phyloP scores from a whole-genome alignment of 2,329 filamentous ascomycete genomes.

The Rutstroemia sp. region DNA sequence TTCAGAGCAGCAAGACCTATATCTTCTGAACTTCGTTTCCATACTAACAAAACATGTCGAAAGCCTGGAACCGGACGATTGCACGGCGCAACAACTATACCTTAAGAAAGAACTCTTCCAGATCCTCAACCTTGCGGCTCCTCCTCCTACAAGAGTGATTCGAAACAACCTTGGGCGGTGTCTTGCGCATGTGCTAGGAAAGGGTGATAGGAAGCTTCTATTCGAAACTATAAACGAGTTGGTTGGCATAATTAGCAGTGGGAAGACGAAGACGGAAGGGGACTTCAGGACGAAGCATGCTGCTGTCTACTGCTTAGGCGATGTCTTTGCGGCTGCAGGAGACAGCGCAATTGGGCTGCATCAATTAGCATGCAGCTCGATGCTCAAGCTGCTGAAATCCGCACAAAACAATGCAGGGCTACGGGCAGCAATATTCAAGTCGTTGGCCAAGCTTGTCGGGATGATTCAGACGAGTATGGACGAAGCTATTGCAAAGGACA shows the following conservation, averaged over 20 bases:
- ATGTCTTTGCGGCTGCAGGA: slow-evolving; percentile 84
- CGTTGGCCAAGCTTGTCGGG: slow-evolving; percentile 66
- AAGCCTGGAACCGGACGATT: slow-evolving; percentile 66
- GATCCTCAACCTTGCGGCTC: slow-evolving; percentile 75
- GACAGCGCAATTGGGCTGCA: slow-evolving; percentile 87
- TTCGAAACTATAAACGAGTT: slow-evolving; percentile 95
- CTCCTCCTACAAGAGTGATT: slow-evolving; percentile 79
- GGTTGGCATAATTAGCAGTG: slow-evolving; percentile 60
- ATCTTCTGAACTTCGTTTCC: slow-evolving; percentile 82
- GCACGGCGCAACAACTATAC: slow-evolving; percentile 81
- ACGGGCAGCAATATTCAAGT: slow-evolving; percentile 67
- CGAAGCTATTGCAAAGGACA: slow-evolving; percentile 75
- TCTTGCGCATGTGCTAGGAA: slow-evolving; percentile 72
- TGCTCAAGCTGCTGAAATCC: slow-evolving; percentile 74
- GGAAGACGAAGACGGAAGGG: slow-evolving; percentile 68
- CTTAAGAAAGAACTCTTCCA: slow-evolving; percentile 93
- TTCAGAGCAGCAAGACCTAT: slow-evolving; percentile 91
- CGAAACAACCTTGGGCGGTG: slow-evolving; percentile 83
- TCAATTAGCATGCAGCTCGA: slow-evolving; percentile 60
- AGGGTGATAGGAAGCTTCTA: slow-evolving; percentile 83
- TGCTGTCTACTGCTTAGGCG: slow-evolving; percentile 77
- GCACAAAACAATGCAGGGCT: slow-evolving; percentile 75
- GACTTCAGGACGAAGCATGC: slow-evolving; percentile 79
- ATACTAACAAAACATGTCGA: slow-evolving; percentile 75
- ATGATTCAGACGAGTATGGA: slow-evolving; percentile 75